These are phyloP conservation scores for Aspergillus mulundensis DNA, from an alignment of 495 filamentous ascomycete species.

Conservation along the genomic window DNA sequence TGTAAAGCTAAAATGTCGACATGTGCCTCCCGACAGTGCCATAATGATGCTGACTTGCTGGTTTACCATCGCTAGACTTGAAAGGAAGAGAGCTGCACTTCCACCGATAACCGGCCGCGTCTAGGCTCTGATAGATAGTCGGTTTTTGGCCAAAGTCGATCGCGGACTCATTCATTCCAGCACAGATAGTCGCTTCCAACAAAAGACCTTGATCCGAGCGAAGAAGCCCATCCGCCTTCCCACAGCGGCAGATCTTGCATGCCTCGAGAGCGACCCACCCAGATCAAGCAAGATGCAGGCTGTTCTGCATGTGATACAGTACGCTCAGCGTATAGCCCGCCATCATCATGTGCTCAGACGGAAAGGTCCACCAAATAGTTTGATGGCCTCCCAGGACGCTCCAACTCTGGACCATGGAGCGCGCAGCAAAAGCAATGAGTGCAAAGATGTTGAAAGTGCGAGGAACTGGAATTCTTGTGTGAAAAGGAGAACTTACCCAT, in stretches of 20 bases:
- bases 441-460: not conserved
- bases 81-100: conserved; percentile 4
- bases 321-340: not conserved
- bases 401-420: not conserved
- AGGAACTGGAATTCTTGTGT: not conserved
- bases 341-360: not conserved
- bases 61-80: conserved; percentile 13
- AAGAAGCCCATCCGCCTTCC: conserved; percentile 9
- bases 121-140: conserved; percentile 5
- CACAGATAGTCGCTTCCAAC: conserved; percentile 10
- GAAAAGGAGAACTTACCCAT: conserved; percentile 74
- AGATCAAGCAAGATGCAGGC: conserved; percentile 2
- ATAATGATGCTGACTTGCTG: conserved; percentile 19
- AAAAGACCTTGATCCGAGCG: conserved; percentile 11
- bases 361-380: not conserved
- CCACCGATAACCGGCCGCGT: conserved; percentile 7
- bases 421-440: not conserved
- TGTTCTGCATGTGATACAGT: not conserved
- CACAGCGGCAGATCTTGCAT: conserved; percentile 6
- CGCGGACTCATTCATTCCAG: conserved; percentile 13
- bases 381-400: not conserved
- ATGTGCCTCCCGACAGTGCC: conserved; percentile 17
- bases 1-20: conserved; percentile 22
- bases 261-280: conserved; percentile 7
- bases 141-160: conserved; percentile 9